Conservation (phyloP, 148 eudicot species). For the Bassia scoparia region DNA sequence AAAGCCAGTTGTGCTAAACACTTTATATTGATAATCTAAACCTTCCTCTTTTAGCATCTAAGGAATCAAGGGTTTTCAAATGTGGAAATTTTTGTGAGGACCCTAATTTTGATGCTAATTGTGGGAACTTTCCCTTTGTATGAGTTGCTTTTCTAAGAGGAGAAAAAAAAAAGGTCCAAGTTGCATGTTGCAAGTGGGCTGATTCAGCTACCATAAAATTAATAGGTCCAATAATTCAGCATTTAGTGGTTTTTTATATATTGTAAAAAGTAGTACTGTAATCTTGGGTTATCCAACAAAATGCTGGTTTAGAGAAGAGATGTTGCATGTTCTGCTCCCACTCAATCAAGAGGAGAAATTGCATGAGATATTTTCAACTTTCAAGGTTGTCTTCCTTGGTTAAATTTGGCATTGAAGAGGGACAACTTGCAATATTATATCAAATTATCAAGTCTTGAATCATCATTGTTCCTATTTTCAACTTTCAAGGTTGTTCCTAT, state of each 20-base stretch:
- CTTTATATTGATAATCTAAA: neutral
- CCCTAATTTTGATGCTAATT: conserved; percentile 5
- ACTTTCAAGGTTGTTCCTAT: no score
- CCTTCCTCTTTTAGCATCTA: conserved; percentile 2
- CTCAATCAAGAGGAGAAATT: neutral
- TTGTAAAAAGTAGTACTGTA: neutral
- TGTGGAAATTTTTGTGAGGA: neutral
- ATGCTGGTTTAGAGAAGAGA: neutral
- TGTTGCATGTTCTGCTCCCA: no score
- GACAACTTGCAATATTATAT: neutral
- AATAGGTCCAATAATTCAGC: conserved; percentile 4
- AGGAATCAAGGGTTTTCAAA: conserved; percentile 15
- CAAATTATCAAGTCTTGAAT: no score
- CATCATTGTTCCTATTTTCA: no score
- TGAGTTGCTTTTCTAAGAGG: conserved; percentile 4
- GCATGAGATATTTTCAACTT: neutral
- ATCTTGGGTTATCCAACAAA: conserved; percentile 4
- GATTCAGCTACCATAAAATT: neutral
- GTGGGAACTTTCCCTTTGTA: conserved; percentile 11
- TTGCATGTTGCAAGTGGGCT: conserved; percentile 24
- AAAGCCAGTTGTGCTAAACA: neutral
- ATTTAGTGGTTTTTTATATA: neutral
- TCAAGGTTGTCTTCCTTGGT: neutral
- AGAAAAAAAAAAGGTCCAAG: conserved; percentile 10
- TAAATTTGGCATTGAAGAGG: neutral